phyloP scores from a whole-genome alignment of 352 stramenopile species.

The Hyphochytrium catenoides region DNA sequence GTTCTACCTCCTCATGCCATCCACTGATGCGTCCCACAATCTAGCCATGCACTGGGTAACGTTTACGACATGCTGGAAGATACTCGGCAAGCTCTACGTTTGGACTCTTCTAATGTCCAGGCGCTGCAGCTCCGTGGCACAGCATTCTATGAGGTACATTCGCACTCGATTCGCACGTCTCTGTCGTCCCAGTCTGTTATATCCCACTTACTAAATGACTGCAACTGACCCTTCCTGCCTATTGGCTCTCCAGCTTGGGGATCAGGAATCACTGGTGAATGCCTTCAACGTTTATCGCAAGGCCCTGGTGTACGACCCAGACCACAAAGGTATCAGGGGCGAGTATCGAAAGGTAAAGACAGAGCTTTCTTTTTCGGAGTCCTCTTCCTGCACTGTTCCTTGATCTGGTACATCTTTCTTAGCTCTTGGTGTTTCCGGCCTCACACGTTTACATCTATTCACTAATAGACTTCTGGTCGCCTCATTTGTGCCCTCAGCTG shows the following conservation, averaged over 20 bases:
- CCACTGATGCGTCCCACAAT: too few relatives aligned
- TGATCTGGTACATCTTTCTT: too few relatives aligned
- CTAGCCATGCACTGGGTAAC: slow-evolving; percentile 28
- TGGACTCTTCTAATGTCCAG: slow-evolving; percentile 31
- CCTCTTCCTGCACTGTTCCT: too few relatives aligned
- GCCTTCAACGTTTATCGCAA: slow-evolving; percentile 41
- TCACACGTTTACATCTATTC: too few relatives aligned
- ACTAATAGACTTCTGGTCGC: background rate
- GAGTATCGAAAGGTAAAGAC: slow-evolving; percentile 19
- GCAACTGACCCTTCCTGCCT: too few relatives aligned
- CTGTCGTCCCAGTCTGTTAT: too few relatives aligned
- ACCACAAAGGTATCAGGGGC: slow-evolving; percentile 49
- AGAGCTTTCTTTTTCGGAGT: too few relatives aligned
- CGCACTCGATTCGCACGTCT: too few relatives aligned
- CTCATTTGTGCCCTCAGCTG: slow-evolving; percentile 9
- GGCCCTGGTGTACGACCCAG: slow-evolving; percentile 43
- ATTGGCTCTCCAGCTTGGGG: slow-evolving; percentile 18
- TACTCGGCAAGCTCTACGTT: slow-evolving; percentile 32
- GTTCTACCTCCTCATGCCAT: too few relatives aligned
- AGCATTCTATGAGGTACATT: slow-evolving; percentile 32
- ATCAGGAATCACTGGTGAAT: slow-evolving; percentile 42
- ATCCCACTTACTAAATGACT: too few relatives aligned
- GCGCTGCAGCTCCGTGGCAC: slow-evolving; percentile 40
- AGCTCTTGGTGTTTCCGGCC: too few relatives aligned
- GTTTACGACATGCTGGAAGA: slow-evolving; percentile 48